Evolutionary conservation across 805 yeast species (phyloP).

Genomic region (Scheffersomyces spartinae): DNA sequence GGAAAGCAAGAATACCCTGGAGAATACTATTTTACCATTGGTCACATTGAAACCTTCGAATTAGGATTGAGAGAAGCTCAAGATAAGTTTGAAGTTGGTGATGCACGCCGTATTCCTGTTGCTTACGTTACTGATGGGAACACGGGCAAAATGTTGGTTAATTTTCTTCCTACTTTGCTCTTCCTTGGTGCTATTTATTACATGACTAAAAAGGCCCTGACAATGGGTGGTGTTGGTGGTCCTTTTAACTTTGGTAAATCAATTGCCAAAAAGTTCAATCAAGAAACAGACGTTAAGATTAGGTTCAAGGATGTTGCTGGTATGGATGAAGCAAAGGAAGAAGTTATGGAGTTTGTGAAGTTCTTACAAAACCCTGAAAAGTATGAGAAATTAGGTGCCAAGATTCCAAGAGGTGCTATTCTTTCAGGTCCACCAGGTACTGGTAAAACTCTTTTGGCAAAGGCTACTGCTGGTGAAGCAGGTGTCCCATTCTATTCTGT

Average conservation of each 20-base stretch:
- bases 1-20: slow-evolving; percentile 41
- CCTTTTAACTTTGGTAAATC: slow-evolving; percentile 79
- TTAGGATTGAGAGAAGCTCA: slow-evolving; percentile 67
- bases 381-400: slow-evolving; percentile 90
- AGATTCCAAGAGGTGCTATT: slow-evolving; percentile 96
- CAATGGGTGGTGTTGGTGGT: slow-evolving; percentile 71
- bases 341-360: slow-evolving; percentile 94
- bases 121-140: slow-evolving; percentile 65
- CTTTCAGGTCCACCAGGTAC: slow-evolving; percentile 99
- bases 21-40: slow-evolving; percentile 56
- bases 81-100: slow-evolving; percentile 50
- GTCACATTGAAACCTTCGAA: slow-evolving; percentile 84
- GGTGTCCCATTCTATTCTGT: slow-evolving; percentile 95
- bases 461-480: slow-evolving; percentile 99
- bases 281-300: slow-evolving; percentile 81
- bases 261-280: slow-evolving; percentile 83
- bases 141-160: slow-evolving; percentile 48
- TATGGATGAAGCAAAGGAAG: slow-evolving; percentile 92
- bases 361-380: slow-evolving; percentile 84
- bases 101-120: slow-evolving; percentile 67
- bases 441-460: slow-evolving; percentile 93
- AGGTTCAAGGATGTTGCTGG: slow-evolving; percentile 96
- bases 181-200: slow-evolving; percentile 84
- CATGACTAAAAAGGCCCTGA: slow-evolving; percentile 51
- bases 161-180: slow-evolving; percentile 79